Conservation (phyloP, 2,329 filamentous ascomycete genomes). For the Beauveria sp. region DNA sequence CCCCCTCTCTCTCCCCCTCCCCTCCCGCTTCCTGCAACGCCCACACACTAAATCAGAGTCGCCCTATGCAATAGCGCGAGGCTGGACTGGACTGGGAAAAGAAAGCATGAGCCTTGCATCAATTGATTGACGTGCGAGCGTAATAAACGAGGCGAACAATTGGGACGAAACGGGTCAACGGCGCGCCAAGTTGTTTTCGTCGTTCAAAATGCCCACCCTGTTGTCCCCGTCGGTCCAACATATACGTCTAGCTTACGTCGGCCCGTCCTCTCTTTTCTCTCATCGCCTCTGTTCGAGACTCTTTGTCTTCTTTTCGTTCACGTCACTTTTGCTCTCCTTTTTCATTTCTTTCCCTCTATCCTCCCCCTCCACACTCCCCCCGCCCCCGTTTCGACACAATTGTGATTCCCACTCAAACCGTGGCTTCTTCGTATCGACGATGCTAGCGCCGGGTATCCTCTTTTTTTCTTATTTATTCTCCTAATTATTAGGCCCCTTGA, state of each 20-base stretch:
- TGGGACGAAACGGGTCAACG: background rate
- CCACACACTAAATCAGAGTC: too few relatives aligned
- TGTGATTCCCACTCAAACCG: background rate
- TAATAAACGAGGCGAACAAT: background rate
- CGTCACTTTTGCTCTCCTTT: background rate
- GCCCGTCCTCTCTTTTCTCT: background rate
- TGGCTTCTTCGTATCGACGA: background rate
- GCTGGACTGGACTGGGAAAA: too few relatives aligned
- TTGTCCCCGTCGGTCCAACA: background rate
- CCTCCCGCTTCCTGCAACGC: too few relatives aligned
- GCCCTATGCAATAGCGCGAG: too few relatives aligned
- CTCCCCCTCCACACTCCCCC: too few relatives aligned
- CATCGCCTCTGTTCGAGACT: background rate
- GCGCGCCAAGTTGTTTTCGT: background rate
- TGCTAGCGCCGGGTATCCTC: background rate
- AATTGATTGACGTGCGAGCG: too few relatives aligned
- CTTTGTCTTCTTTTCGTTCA: background rate
- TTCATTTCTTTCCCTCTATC: background rate
- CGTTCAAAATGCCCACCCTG: background rate
- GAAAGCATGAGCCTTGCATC: too few relatives aligned
- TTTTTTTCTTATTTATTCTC: background rate
- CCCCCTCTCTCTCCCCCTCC: too few relatives aligned
- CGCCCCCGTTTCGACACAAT: background rate
- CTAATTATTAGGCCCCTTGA: too few relatives aligned
- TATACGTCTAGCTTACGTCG: background rate